Evolutionary conservation across 176 grass and related monocot genomes (phyloP).

Genomic region (Avena insularis): DNA sequence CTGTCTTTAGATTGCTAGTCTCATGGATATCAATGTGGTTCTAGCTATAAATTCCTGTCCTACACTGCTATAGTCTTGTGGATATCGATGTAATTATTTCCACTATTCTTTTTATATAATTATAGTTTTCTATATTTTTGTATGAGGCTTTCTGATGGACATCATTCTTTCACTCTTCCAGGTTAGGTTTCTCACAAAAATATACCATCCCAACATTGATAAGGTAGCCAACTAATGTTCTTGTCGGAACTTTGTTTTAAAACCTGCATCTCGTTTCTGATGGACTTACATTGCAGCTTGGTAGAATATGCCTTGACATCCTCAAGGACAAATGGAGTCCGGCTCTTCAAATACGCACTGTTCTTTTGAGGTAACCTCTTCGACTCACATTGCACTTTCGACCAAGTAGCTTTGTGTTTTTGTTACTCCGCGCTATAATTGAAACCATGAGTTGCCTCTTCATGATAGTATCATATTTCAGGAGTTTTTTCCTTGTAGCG

Average conservation of each 20-base stretch:
- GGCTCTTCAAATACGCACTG: constrained; percentile 84
- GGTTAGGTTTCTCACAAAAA: constrained; percentile 96
- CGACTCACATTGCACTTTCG: background rate
- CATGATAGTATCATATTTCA: background rate
- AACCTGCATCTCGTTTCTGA: background rate
- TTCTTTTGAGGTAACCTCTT: constrained; percentile 70
- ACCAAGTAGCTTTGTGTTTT: background rate
- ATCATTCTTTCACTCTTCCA: constrained; percentile 33
- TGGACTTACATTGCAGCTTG: constrained; percentile 61
- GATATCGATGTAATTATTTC: constrained; percentile 9
- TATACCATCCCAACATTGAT: constrained; percentile 95
- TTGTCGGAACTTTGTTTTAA: background rate
- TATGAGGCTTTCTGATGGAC: background rate
- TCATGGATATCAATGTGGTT: no score
- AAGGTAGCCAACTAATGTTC: constrained; percentile 56
- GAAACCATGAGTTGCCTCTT: background rate
- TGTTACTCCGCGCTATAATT: background rate
- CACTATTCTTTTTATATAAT: background rate
- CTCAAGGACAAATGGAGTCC: constrained; percentile 96
- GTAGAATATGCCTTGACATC: constrained; percentile 90
- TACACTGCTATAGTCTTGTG: background rate
- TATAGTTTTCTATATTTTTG: background rate
- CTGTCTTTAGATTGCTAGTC: background rate
- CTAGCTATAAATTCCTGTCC: no score
- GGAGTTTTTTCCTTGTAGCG: background rate